Percentiles rank a stretch among this genome's conserved stretches.
Conservation (phyloP, 257 asterid genomes). For the Gardenia jasminoides region DNA sequence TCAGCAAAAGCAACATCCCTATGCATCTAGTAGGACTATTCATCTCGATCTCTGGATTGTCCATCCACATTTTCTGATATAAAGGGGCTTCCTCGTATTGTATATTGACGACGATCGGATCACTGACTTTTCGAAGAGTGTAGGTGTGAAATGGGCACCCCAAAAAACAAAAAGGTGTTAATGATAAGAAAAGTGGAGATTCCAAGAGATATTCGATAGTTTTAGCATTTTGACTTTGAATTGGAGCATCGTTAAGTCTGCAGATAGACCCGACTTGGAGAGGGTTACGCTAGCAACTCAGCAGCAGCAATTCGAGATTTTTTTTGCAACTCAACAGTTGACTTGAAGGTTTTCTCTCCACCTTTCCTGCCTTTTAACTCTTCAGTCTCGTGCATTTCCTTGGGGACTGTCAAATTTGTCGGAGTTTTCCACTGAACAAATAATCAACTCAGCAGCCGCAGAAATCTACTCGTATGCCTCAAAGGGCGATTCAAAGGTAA, state of each 20-base stretch:
- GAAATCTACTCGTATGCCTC: too few relatives aligned
- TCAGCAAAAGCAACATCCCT: not conserved
- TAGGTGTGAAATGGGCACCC: not conserved
- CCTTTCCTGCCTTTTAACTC: too few relatives aligned
- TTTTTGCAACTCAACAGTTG: not conserved
- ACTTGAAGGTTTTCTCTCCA: not conserved
- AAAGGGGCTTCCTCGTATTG: not conserved
- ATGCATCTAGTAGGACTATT: not conserved
- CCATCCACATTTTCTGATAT: not conserved
- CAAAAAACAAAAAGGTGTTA: not conserved
- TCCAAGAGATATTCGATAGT: constrained; percentile 6
- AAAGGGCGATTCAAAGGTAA: not conserved
- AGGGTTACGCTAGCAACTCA: not conserved
- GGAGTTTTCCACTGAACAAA: too few relatives aligned
- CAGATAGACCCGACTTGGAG: not conserved
- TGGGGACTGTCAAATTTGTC: too few relatives aligned
- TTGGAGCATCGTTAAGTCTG: not conserved
- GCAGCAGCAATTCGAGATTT: not conserved
- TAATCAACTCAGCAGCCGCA: too few relatives aligned
- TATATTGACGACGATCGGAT: not conserved
- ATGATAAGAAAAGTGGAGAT: not conserved
- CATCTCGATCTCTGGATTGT: not conserved
- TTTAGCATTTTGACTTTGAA: not conserved
- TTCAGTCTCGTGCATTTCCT: too few relatives aligned
- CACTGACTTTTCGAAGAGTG: not conserved